Conservation (phyloP, 441 rosid genomes). For the Aquilaria agallochum region DNA sequence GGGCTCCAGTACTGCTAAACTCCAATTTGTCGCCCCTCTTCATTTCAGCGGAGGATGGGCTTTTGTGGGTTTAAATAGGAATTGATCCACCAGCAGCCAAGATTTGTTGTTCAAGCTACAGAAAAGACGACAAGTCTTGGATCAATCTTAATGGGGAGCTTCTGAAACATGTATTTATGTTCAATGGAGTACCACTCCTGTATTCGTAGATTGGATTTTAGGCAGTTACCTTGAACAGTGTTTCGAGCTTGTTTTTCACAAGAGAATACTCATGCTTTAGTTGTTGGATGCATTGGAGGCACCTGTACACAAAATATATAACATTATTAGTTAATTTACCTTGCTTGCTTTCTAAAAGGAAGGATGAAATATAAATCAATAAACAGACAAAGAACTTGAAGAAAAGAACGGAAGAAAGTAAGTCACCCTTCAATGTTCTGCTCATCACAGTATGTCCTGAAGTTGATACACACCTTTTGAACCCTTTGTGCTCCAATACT, state of each 20-base stretch:
- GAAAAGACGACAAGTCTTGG: background rate
- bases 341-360: background rate
- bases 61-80: conserved; percentile 14
- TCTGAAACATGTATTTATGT: background rate
- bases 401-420: conserved; percentile 1
- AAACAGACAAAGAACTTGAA: background rate
- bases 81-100: conserved; percentile 46
- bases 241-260: conserved; percentile 55
- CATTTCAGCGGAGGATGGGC: conserved; percentile 8
- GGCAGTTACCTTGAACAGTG: conserved; percentile 44
- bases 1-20: conserved; percentile 1
- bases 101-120: conserved; percentile 56
- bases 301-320: conserved; percentile 25
- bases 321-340: too few species aligned
- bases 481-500: conserved; percentile 80
- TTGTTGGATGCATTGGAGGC: conserved; percentile 57
- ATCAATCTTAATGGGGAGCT: conserved; percentile 2
- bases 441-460: conserved; percentile 53
- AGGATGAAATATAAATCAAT: background rate
- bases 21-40: conserved; percentile 5
- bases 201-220: background rate
- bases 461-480: conserved; percentile 47
- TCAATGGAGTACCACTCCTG: too few species aligned
- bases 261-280: conserved; percentile 44
- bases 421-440: conserved; percentile 53